Conservation (phyloP, 768 basidiomycete genomes). For the Suillus ampliporus region DNA sequence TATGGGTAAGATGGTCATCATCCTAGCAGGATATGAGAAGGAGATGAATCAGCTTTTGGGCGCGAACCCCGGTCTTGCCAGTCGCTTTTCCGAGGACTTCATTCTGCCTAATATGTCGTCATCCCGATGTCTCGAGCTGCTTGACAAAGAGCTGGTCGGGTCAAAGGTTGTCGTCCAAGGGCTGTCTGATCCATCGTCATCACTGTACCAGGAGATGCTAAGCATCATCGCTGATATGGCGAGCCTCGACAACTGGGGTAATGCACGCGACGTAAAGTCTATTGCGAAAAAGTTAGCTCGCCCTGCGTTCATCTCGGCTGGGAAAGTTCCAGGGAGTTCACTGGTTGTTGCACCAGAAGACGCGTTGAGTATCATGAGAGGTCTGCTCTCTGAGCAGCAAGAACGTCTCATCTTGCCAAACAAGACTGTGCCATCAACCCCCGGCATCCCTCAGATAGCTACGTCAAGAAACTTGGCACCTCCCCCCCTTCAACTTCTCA, state of each 20-base stretch:
- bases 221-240: slow-evolving; percentile 47
- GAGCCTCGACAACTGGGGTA: slow-evolving; percentile 63
- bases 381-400: slow-evolving; percentile 31
- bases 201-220: slow-evolving; percentile 43
- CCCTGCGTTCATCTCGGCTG: slow-evolving; percentile 40
- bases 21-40: slow-evolving; percentile 72
- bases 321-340: slow-evolving; percentile 20
- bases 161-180: slow-evolving; percentile 43
- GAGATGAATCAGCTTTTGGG: slow-evolving; percentile 67
- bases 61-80: slow-evolving; percentile 67
- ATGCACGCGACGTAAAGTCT: slow-evolving; percentile 67
- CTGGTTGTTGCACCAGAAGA: slow-evolving; percentile 31
- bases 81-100: slow-evolving; percentile 69
- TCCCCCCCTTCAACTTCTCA: slow-evolving; percentile 27
- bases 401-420: slow-evolving; percentile 29
- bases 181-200: slow-evolving; percentile 39
- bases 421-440: slow-evolving; percentile 15
- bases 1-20: slow-evolving; percentile 63
- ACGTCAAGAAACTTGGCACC: slow-evolving; percentile 24
- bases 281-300: slow-evolving; percentile 55
- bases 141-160: slow-evolving; percentile 53
- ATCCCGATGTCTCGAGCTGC: slow-evolving; percentile 53
- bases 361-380: slow-evolving; percentile 32
- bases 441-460: slow-evolving; percentile 20
- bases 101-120: slow-evolving; percentile 59